Evolutionary conservation across 2,329 filamentous ascomycete genomes (phyloP), one percentile per base, ranked within the genome.

Genomic region (Gliomastix tumulicola): DNA sequence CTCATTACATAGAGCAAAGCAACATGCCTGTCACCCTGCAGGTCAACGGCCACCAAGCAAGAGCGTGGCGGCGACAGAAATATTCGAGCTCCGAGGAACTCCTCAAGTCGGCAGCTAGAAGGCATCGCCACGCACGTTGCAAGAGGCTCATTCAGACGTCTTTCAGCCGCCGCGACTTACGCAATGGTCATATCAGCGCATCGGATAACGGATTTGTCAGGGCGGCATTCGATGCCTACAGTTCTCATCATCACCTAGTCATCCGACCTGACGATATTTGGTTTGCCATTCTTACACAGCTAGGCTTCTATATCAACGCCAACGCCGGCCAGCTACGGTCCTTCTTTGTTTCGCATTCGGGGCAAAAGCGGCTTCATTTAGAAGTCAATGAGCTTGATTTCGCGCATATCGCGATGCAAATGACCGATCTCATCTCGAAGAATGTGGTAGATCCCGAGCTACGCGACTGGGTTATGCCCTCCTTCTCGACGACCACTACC

Each of bases 231-330:
- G 34, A 53, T 13, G 65, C 66, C 3, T 71, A 70, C 43, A 62
- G 49, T 40, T 10, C 52, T 3, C 64, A 71, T 37, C 62, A 66
- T 36, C 59, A 71, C 39, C 57, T 75, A 0, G 49, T 47, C 2
- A 51, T 74, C 32, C 63, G 70, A 2, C 69, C 71, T 0, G 69
- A 76, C 19, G 71, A 76, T 39, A 47, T 74, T 12, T 76, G 70
- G 71, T 57, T 72, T 32, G 52, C 68, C 7, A 71, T 75, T 41
- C 46, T 75, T 1, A 55, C 59, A 0, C 70, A 76, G 41, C 44
- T 74, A 2, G 63, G 55, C 44, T 52, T 62, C 37, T 69, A 59
- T 41, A 52, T 75, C 45, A 70, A 71, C 35, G 56, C 49, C 3
- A 52, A 73, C 40, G 56, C 65, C 5, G 63, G 71, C 41, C 49